These are phyloP conservation scores for Cyclocybe aegerita DNA, from an alignment of 768 basidiomycete species.

Conservation along the genomic window DNA sequence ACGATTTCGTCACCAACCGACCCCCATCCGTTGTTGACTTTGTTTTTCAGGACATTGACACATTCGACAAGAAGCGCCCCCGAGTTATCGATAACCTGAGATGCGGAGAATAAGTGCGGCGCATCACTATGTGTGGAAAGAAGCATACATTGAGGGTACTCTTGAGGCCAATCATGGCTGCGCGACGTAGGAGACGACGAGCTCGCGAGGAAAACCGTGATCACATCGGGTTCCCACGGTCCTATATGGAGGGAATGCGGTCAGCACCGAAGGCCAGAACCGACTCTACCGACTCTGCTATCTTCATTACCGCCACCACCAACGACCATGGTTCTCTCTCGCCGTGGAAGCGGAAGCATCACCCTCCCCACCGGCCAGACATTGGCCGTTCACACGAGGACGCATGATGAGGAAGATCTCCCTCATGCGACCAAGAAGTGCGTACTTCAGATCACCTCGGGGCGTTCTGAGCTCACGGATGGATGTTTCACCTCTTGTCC, in stretches of 20 bases:
- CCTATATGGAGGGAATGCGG: slow-evolving; percentile 17
- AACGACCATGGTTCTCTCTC: slow-evolving; percentile 59
- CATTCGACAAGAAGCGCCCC: slow-evolving; percentile 94
- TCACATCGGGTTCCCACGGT: slow-evolving; percentile 23
- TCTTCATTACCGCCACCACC: slow-evolving; percentile 17
- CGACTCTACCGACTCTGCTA: slow-evolving; percentile 11
- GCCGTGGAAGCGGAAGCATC: slow-evolving; percentile 77
- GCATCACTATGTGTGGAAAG: neutral
- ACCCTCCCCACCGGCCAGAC: slow-evolving; percentile 74
- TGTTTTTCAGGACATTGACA: slow-evolving; percentile 94
- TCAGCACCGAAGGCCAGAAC: slow-evolving; percentile 4
- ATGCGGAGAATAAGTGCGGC: neutral
- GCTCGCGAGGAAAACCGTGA: slow-evolving; percentile 6
- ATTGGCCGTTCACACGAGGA: slow-evolving; percentile 84
- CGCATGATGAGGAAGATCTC: slow-evolving; percentile 82
- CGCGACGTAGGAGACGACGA: slow-evolving; percentile 10
- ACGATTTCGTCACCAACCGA: slow-evolving; percentile 94
- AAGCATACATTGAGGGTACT: slow-evolving; percentile 77
- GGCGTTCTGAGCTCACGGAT: neutral
- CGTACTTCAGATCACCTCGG: slow-evolving; percentile 18
- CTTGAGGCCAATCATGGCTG: slow-evolving; percentile 91
- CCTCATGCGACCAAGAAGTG: slow-evolving; percentile 95
- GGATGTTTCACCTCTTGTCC: slow-evolving; percentile 11
- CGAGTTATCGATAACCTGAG: slow-evolving; percentile 94
- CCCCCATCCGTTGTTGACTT: slow-evolving; percentile 94